These are phyloP conservation scores for Colletotrichum viniferum DNA, from an alignment of 2,329 filamentous ascomycete species.

Conservation along the genomic window DNA sequence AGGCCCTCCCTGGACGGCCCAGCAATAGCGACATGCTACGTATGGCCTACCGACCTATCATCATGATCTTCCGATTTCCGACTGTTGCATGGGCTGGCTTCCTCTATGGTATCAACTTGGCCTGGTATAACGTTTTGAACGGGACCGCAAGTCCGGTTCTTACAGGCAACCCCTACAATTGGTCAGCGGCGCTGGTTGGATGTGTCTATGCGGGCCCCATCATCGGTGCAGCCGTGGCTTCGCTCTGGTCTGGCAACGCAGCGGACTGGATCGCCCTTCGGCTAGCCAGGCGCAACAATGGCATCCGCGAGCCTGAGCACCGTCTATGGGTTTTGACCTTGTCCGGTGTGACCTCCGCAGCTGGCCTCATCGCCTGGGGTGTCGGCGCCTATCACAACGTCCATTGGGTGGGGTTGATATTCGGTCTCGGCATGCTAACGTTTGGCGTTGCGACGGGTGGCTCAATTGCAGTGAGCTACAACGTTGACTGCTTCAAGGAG, in stretches of 20 bases:
- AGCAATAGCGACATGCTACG: neutral
- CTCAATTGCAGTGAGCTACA: neutral
- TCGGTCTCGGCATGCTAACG: neutral
- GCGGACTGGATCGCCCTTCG: neutral
- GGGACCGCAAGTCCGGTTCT: neutral
- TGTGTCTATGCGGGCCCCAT: neutral
- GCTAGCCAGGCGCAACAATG: neutral
- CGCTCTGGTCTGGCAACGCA: neutral
- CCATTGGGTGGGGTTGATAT: neutral
- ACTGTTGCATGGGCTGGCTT: neutral
- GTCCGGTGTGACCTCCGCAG: accelerated
- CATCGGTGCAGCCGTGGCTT: neutral
- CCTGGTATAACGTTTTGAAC: neutral
- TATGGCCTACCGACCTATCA: neutral
- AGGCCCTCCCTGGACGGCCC: neutral
- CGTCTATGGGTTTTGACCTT: neutral
- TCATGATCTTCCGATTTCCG: neutral
- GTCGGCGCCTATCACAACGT: neutral
- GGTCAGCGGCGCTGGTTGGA: neutral
- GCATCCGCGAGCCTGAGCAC: neutral
- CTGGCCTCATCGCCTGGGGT: neutral
- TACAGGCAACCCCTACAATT: neutral
- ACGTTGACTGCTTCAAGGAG: neutral
- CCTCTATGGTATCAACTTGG: neutral
- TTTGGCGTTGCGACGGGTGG: neutral